Conservation (phyloP, 768 basidiomycete genomes). For the Tulasnella sp. region DNA sequence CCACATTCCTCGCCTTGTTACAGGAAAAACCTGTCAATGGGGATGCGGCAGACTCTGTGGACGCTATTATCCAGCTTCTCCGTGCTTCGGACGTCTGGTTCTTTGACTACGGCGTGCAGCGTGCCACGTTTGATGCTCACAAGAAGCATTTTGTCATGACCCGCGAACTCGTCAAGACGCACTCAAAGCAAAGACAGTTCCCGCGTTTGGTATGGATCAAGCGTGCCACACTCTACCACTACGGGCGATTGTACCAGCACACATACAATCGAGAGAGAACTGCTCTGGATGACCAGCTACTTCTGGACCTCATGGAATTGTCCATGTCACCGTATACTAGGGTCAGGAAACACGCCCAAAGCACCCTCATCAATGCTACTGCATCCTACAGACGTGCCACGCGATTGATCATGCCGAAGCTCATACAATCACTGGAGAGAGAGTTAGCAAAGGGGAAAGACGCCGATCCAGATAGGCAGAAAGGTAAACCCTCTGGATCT, state of each 20-base stretch:
- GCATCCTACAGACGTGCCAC: constrained; percentile 19
- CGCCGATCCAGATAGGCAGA: constrained; percentile 26
- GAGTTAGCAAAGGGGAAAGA: constrained; percentile 18
- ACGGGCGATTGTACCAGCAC: constrained; percentile 65
- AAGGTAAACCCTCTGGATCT: constrained; percentile 18
- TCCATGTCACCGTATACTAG: constrained; percentile 73
- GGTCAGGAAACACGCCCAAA: constrained; percentile 33
- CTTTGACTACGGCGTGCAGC: constrained; percentile 55
- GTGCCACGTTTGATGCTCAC: constrained; percentile 47
- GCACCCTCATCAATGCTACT: not conserved
- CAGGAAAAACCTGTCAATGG: constrained; percentile 41
- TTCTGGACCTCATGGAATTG: constrained; percentile 58
- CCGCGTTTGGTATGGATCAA: constrained; percentile 64
- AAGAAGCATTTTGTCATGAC: constrained; percentile 62
- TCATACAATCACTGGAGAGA: constrained; percentile 19
- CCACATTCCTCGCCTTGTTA: constrained; percentile 54
- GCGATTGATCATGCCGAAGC: constrained; percentile 14
- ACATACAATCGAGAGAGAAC: constrained; percentile 64
- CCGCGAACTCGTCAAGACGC: constrained; percentile 41
- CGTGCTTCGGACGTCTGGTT: constrained; percentile 68
- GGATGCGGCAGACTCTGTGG: constrained; percentile 62
- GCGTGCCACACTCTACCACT: constrained; percentile 61
- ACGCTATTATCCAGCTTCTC: constrained; percentile 65
- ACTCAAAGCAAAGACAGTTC: constrained; percentile 55
- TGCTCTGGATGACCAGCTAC: constrained; percentile 57